Evolutionary conservation across 768 basidiomycete species (phyloP).

Genomic region (Hygrocybe coccinea): DNA sequence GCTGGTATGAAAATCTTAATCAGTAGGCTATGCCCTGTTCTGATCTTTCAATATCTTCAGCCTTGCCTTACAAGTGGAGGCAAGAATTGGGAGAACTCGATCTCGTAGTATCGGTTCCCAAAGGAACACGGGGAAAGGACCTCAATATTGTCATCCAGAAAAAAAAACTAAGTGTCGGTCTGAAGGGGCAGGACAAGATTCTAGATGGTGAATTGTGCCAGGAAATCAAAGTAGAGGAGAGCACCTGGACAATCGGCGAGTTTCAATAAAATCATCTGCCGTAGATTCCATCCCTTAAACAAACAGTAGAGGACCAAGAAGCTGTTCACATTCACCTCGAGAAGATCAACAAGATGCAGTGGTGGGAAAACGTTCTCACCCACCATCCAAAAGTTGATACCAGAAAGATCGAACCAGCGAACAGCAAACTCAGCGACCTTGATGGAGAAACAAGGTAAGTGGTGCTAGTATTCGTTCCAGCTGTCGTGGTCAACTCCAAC

Average conservation of each 20-base stretch:
- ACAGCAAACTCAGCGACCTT: constrained; percentile 93
- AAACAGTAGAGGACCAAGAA: constrained; percentile 66
- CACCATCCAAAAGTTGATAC: constrained; percentile 98
- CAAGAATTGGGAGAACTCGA: constrained; percentile 89
- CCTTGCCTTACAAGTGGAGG: constrained; percentile 86
- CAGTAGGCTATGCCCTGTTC: constrained; percentile 4
- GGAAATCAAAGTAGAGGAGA: constrained; percentile 93
- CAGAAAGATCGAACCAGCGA: constrained; percentile 89
- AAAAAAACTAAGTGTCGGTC: constrained; percentile 73
- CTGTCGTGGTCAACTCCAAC: constrained; percentile 5
- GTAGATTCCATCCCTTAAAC: neutral
- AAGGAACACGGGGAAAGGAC: constrained; percentile 79
- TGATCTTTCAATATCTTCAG: constrained; percentile 36
- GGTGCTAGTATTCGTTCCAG: constrained; percentile 1
- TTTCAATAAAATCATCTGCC: constrained; percentile 11
- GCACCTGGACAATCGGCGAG: constrained; percentile 91
- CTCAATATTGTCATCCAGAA: constrained; percentile 71
- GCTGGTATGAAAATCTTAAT: constrained; percentile 52
- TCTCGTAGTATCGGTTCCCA: constrained; percentile 75
- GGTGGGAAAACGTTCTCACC: constrained; percentile 97
- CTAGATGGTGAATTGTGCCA: constrained; percentile 87
- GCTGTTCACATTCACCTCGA: constrained; percentile 73
- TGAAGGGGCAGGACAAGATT: constrained; percentile 84
- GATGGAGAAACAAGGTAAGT: constrained; percentile 87
- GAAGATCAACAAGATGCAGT: constrained; percentile 81